Base-by-base conservation (phyloP, 129 eudicot genomes). In the Centaurea solstitialis region DNA sequence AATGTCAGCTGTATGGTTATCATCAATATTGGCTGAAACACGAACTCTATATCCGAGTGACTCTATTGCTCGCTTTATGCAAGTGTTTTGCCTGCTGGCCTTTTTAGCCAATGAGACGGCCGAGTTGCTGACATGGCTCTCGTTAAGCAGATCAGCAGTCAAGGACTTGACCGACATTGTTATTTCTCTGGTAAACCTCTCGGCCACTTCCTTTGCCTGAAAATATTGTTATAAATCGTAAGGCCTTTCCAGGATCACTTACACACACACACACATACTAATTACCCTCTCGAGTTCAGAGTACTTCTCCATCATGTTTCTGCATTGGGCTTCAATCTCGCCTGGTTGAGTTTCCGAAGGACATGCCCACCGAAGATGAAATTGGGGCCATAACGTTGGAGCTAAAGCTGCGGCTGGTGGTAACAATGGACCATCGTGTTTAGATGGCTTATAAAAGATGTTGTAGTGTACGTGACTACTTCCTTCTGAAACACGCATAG, bases 331-430 rank as follows among this genome's bases (percentile, higher is more conserved):
- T 84, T 93, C 99, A 75, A 96, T 75, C 88, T 96, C 92, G 77
- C 95, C 92, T 0, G 87, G 92, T 77, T 87, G 90, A 28, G 97
- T 88, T 88, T 93, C 98, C 61, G 86, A 80, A 62, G 98, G 98
- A 77, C 97, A 93, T 64, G 98, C 86, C 98, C 98, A 96, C 69
- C 99, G 97, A 80, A 96, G 97, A 84, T 93, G 99, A 70, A 96
- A 96, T 78, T 93, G 99, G 23, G 99, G 99, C 99, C 99, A 96
- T 65, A 96, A 74, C 3, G 99, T 96, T 65, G 99, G 99, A 50
- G 98, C 97, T 81, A 96, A 91, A 85, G 98, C 98, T 61, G 99
- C 99, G 13, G 99, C 98, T 24, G 98, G 98, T 75, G 99, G 99
- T 81, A 93, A 86, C 75, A 96, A 70, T 50, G 97, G 90, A 75